phyloP scores from a whole-genome alignment of 495 filamentous ascomycete genomes.

The Lasiosphaeris hirsuta region DNA sequence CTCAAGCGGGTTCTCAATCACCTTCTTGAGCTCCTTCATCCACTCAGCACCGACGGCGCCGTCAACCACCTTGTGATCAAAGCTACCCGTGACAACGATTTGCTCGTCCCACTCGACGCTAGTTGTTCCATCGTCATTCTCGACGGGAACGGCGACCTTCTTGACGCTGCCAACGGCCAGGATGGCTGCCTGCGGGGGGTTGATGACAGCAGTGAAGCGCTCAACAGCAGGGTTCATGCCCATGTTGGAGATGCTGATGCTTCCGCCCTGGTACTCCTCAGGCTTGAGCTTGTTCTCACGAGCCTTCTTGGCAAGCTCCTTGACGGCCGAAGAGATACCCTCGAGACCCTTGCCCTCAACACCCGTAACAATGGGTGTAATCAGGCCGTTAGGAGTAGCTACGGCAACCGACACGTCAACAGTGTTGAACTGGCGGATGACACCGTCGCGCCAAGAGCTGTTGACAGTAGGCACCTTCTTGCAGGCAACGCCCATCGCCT shows the following conservation, averaged over 20 bases:
- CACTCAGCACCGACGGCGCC: constrained; percentile 97
- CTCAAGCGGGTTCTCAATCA: constrained; percentile 94
- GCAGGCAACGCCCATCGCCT: constrained; percentile 83
- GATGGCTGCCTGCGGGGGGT: constrained; percentile 95
- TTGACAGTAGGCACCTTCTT: constrained; percentile 94
- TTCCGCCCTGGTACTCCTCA: constrained; percentile 98
- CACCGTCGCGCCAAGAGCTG: constrained; percentile 85
- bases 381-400: constrained; percentile 87
- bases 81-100: constrained; percentile 89
- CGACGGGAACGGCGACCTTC: constrained; percentile 88
- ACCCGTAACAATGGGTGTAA: constrained; percentile 93
- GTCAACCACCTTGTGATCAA: constrained; percentile 90
- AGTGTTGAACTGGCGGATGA: constrained; percentile 87
- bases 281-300: constrained; percentile 98
- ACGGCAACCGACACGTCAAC: constrained; percentile 95
- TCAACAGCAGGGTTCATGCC: constrained; percentile 98
- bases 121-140: constrained; percentile 75
- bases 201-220: constrained; percentile 99
- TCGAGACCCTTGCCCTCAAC: constrained; percentile 80
- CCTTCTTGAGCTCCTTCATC: constrained; percentile 95
- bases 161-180: constrained; percentile 90
- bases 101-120: constrained; percentile 92
- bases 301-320: constrained; percentile 94
- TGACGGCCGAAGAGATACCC: constrained; percentile 81
- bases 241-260: constrained; percentile 99